Conservation (phyloP, 768 basidiomycete genomes). For the Termitomyces sp. region DNA sequence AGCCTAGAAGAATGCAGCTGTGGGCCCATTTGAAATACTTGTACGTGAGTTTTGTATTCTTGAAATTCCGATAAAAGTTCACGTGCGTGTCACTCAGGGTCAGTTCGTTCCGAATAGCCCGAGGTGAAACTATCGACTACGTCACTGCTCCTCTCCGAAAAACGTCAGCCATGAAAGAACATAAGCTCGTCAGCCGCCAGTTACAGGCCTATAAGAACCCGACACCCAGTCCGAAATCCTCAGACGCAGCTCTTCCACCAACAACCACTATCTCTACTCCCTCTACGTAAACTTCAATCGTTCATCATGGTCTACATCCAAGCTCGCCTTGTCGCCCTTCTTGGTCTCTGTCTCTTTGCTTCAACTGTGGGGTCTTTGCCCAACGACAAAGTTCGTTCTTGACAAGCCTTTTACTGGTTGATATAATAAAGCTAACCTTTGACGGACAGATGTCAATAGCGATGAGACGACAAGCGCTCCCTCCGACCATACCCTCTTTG, state of each 20-base stretch:
- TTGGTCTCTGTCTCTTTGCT: neutral
- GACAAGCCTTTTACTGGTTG: neutral
- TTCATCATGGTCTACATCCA: neutral
- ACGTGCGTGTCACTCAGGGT: too few relatives aligned
- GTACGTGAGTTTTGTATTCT: too few relatives aligned
- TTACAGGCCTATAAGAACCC: neutral
- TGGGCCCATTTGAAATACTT: neutral
- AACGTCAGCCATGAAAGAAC: too few relatives aligned
- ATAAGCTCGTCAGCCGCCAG: neutral
- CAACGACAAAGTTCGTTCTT: neutral
- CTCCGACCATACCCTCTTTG: too few relatives aligned
- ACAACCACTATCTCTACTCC: neutral
- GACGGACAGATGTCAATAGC: neutral
- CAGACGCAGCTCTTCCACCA: neutral
- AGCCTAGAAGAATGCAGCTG: too few relatives aligned
- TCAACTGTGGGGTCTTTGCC: neutral
- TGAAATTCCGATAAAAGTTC: too few relatives aligned
- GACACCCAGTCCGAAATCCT: neutral
- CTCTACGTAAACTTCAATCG: neutral
- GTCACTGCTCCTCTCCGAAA: too few relatives aligned
- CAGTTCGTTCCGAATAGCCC: neutral
- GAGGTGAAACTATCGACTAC: neutral
- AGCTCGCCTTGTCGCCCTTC: neutral
- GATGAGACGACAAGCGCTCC: neutral
- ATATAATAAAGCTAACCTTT: neutral